A percentile compares a stretch with the other conserved stretches of the same genome.
phyloP scores from a whole-genome alignment of 2,329 filamentous ascomycete species.

The Aspergillus terreus region DNA sequence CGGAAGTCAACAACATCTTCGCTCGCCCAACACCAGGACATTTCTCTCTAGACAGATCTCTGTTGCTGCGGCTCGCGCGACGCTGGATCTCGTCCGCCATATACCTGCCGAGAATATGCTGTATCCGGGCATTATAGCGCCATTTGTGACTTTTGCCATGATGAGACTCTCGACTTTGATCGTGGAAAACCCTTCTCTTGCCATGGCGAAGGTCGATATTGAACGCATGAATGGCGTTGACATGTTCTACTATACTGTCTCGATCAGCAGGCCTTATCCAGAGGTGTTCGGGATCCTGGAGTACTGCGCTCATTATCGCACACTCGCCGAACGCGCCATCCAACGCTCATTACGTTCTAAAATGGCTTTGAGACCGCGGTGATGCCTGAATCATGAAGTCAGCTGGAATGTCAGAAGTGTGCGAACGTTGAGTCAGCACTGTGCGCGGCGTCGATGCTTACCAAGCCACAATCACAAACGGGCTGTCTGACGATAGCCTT shows the following conservation, averaged over 20 bases:
- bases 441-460: too few species aligned
- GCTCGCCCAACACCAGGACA: background rate
- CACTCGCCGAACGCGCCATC: background rate
- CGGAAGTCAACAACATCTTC: background rate
- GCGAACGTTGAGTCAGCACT: background rate
- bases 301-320: background rate
- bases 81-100: background rate
- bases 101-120: conserved; percentile 2
- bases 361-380: background rate
- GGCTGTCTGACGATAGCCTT: too few species aligned
- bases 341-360: background rate
- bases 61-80: background rate
- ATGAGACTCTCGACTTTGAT: conserved; percentile 1
- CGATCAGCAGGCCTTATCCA: background rate
- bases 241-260: background rate
- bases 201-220: background rate
- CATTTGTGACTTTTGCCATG: background rate
- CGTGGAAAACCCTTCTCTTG: background rate
- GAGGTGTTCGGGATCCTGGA: background rate
- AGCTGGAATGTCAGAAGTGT: background rate
- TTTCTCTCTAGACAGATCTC: background rate
- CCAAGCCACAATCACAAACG: too few species aligned
- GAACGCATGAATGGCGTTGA: background rate
- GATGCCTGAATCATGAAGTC: background rate
- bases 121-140: background rate